Evolutionary conservation across 768 basidiomycete species (phyloP).

Genomic region (Boletus eberwhitei): DNA sequence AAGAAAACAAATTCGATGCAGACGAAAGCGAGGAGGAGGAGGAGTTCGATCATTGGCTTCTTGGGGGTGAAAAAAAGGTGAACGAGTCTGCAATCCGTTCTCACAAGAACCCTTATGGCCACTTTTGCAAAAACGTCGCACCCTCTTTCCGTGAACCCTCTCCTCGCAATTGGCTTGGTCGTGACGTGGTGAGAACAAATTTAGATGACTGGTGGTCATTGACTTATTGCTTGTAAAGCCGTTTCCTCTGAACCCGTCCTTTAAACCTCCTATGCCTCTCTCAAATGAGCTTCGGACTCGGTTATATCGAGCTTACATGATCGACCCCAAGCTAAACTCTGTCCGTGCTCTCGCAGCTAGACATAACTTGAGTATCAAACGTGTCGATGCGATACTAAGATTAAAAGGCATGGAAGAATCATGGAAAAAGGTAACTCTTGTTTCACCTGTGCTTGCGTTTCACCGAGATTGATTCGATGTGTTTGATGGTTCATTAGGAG

Average conservation of each 20-base stretch:
- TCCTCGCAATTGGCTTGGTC: constrained; percentile 63
- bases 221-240: constrained; percentile 46
- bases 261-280: constrained; percentile 75
- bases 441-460: constrained; percentile 2
- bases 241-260: constrained; percentile 82
- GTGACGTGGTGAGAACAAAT: constrained; percentile 46
- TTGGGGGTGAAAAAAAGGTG: constrained; percentile 11
- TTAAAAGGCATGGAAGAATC: constrained; percentile 73
- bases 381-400: constrained; percentile 79
- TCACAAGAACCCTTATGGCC: constrained; percentile 14
- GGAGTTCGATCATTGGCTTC: constrained; percentile 14
- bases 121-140: constrained; percentile 21
- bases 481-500: constrained; percentile 31
- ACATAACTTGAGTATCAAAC: constrained; percentile 68
- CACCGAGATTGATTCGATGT: constrained; percentile 4
- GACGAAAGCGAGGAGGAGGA: constrained; percentile 12
- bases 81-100: constrained; percentile 18
- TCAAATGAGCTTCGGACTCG: constrained; percentile 54
- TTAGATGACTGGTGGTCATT: neutral
- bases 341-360: constrained; percentile 58
- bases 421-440: constrained; percentile 64
- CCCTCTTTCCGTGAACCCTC: constrained; percentile 26
- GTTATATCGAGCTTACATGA: constrained; percentile 61
- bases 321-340: constrained; percentile 52
- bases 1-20: constrained; percentile 1